These are phyloP conservation scores for Halocafeteria seosinensis DNA, from an alignment of 108 stramenopile genomes.

Conservation along the genomic window DNA sequence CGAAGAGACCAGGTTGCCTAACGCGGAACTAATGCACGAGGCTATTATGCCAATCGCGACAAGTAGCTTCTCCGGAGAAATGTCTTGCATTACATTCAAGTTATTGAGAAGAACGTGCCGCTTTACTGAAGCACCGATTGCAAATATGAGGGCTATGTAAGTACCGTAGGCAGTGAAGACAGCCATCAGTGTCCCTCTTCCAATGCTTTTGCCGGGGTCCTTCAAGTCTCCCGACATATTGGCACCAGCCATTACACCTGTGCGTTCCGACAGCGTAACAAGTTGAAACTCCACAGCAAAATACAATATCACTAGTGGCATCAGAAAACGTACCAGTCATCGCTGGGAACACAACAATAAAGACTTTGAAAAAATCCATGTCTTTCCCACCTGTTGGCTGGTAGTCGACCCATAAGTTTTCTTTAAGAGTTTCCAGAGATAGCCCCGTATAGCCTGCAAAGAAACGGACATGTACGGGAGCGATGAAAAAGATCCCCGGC, in stretches of 20 bases:
- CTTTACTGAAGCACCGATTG: neutral
- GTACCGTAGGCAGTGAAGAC: neutral
- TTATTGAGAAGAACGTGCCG: constrained; percentile 12
- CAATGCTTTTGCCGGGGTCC: constrained; percentile 6
- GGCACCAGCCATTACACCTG: constrained; percentile 8
- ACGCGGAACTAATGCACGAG: constrained; percentile 8
- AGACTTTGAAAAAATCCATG: neutral
- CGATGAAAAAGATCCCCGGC: too few relatives aligned
- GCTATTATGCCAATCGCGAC: constrained; percentile 14
- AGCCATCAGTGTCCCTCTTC: constrained; percentile 9
- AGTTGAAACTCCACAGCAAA: neutral
- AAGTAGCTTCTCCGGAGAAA: neutral
- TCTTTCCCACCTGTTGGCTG: neutral
- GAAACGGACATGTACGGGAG: too few relatives aligned
- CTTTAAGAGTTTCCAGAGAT: neutral
- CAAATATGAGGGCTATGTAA: constrained; percentile 7
- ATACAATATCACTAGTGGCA: neutral
- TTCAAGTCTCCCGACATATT: constrained; percentile 18
- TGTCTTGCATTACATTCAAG: constrained; percentile 14
- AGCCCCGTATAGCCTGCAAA: neutral
- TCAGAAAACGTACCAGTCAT: constrained; percentile 9
- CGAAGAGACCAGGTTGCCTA: constrained; percentile 8
- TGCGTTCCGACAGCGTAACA: too few relatives aligned
- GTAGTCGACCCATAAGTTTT: constrained; percentile 6
- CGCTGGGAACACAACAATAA: constrained; percentile 15